Evolutionary conservation across 768 basidiomycete species (phyloP).

Genomic region (Tulasnella sp.): DNA sequence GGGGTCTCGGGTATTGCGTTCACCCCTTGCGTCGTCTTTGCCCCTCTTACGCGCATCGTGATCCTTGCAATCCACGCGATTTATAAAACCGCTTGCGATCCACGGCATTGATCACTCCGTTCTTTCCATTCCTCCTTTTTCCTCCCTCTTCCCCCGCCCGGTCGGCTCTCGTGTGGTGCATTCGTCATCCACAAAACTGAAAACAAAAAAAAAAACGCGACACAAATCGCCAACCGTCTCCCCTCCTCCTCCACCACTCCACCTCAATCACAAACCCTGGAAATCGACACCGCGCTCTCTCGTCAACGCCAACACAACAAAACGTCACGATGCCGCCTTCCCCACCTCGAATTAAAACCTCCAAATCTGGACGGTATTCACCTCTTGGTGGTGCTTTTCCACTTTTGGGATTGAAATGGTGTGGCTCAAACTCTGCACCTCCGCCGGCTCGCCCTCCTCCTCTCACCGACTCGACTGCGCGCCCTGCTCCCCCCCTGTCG

Average conservation of each 20-base stretch:
- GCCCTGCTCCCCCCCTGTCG: background rate
- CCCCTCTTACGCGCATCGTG: background rate
- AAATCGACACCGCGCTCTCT: background rate
- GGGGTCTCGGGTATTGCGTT: conserved; percentile 5
- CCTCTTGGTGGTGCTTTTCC: background rate
- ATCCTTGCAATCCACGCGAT: background rate
- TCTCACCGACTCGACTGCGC: background rate
- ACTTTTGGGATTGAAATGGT: background rate
- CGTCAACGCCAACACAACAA: background rate
- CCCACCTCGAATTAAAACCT: background rate
- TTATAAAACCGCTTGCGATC: background rate
- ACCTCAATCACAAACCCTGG: conserved; percentile 2
- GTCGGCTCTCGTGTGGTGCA: background rate
- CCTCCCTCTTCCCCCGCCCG: conserved; percentile 4
- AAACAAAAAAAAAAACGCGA: background rate
- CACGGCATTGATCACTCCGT: background rate
- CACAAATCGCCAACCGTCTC: background rate
- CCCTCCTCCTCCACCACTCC: background rate
- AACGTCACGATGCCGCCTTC: background rate
- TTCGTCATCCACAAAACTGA: conserved; percentile 1
- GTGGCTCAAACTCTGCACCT: background rate
- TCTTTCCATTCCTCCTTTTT: background rate
- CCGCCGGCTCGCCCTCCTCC: background rate
- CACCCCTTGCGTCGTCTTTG: background rate
- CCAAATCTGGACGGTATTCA: background rate